Base-by-base conservation (phyloP, 805 yeast genomes). In the Lachancea meyersii region DNA sequence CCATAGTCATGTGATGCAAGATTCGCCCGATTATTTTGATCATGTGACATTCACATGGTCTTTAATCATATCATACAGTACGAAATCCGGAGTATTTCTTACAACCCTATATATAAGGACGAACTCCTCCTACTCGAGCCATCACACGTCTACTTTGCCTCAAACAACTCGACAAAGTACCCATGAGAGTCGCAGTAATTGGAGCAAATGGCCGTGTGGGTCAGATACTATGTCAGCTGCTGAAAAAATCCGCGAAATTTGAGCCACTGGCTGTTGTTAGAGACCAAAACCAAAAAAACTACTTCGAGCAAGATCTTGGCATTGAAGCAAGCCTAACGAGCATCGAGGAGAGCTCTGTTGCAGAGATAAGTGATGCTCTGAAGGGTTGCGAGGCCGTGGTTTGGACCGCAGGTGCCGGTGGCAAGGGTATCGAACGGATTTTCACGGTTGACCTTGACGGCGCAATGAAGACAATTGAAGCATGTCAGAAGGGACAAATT, bases 121-220 rank as follows among this genome's bases (percentile, higher is more conserved):
- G 26, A 23, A 23, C 26, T 10, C 26, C 26, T 23, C 26, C 10
- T 23, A 23, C 9, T 6, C 10, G 6, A 23, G 6, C 6, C 26
- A 23, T 10, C 9, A 23, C 26, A 23, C 26, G n/a, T n/a, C n/a
- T 23, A 23, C 10, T 23, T 7, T 7, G 10, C 9, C 26, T 23
- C 28, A 10, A 26, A 14, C 28, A 26, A n/a, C n/a, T n/a, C n/a
- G n/a, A n/a, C n/a, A n/a, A n/a, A n/a, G n/a, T n/a, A n/a, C n/a
- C n/a, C 4, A 20, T 40, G 38, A 69, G 60, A 53, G 65, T 73
- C 5, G 73, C 72, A 31, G 60, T 79, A 17, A 60, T 79, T 41
- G 86, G 86, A 31, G 81, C 82, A 17, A 76, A 77, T 55, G 85
- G 85, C 26, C 72, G 71, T 45, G 70, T 79, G n/a, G 86, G 79